Percentiles rank a stretch among this genome's conserved stretches.
These are phyloP conservation scores for Neurospora sp. DNA, from an alignment of 495 filamentous ascomycete genomes.

Conservation along the genomic window DNA sequence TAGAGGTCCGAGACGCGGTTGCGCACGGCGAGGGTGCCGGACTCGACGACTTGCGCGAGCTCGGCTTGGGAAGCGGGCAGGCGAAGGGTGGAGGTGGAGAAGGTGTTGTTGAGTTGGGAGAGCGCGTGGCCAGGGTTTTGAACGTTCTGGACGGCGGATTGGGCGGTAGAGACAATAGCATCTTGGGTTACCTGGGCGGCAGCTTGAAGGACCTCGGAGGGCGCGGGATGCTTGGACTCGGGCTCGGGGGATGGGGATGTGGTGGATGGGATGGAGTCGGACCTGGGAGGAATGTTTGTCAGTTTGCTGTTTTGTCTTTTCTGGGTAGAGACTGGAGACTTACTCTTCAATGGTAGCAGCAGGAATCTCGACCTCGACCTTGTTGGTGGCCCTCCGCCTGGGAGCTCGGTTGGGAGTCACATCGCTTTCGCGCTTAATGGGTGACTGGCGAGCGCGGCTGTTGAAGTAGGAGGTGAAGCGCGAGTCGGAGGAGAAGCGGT, in stretches of 20 bases:
- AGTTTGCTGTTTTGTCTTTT: conserved; percentile 6
- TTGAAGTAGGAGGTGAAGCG: conserved; percentile 68
- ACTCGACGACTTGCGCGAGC: conserved; percentile 75
- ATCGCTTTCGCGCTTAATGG: conserved; percentile 57
- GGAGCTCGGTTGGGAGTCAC: conserved; percentile 21
- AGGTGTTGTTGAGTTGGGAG: conserved; percentile 8
- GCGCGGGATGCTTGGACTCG: conserved; percentile 1
- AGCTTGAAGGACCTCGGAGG: not conserved
- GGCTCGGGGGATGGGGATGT: not conserved
- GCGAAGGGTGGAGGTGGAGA: conserved; percentile 38
- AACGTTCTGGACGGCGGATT: conserved; percentile 33
- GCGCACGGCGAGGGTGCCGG: conserved; percentile 54
- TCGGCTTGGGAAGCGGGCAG: conserved; percentile 79
- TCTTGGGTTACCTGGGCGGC: conserved; percentile 11
- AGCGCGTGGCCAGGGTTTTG: conserved; percentile 51
- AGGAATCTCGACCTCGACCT: conserved; percentile 33
- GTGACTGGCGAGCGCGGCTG: conserved; percentile 54
- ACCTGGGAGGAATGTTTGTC: not conserved
- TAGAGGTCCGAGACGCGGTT: conserved; percentile 38
- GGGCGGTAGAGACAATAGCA: conserved; percentile 19
- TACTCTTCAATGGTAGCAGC: conserved; percentile 23
- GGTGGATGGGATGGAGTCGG: not conserved
- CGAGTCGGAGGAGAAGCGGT: conserved; percentile 50
- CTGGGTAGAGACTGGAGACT: conserved; percentile 11
- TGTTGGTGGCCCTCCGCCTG: conserved; percentile 37